Evolutionary conservation across 2,329 filamentous ascomycete genomes (phyloP).

Genomic region (Colletotrichum chlorophyti): DNA sequence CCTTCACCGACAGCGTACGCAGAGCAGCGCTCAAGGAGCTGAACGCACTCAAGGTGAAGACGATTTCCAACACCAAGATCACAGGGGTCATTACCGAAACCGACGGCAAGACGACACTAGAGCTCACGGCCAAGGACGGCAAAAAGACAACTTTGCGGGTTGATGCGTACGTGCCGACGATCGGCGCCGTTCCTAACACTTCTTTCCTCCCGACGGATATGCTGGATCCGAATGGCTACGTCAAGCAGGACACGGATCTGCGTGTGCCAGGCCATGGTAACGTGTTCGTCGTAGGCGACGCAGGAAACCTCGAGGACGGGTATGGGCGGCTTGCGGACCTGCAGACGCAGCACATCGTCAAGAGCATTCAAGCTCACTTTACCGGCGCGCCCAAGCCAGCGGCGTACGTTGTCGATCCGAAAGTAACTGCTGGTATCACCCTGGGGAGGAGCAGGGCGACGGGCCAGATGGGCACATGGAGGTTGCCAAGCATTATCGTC

Average conservation of each 20-base stretch:
- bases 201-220: constrained; percentile 47
- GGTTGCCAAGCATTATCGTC: constrained; percentile 39
- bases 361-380: constrained; percentile 42
- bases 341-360: constrained; percentile 43
- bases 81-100: constrained; percentile 27
- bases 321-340: constrained; percentile 40
- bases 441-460: constrained; percentile 46
- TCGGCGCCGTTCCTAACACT: constrained; percentile 53
- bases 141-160: constrained; percentile 45
- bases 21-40: constrained; percentile 47
- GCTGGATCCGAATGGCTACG: constrained; percentile 40
- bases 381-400: constrained; percentile 33
- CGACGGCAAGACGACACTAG: constrained; percentile 39
- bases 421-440: constrained; percentile 43
- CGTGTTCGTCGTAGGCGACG: constrained; percentile 54
- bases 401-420: constrained; percentile 34
- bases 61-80: constrained; percentile 48
- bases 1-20: constrained; percentile 44
- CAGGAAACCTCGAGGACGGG: constrained; percentile 45
- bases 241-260: constrained; percentile 46
- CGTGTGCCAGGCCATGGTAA: constrained; percentile 43
- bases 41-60: constrained; percentile 49
- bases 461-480: constrained; percentile 42
- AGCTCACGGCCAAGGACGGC: constrained; percentile 41
- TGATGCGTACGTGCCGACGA: constrained; percentile 55